A percentile compares a stretch with the other conserved stretches of the same genome.
Evolutionary conservation across 1,139 yeast species (phyloP).

Genomic region (Candida pseudoviswanathii): DNA sequence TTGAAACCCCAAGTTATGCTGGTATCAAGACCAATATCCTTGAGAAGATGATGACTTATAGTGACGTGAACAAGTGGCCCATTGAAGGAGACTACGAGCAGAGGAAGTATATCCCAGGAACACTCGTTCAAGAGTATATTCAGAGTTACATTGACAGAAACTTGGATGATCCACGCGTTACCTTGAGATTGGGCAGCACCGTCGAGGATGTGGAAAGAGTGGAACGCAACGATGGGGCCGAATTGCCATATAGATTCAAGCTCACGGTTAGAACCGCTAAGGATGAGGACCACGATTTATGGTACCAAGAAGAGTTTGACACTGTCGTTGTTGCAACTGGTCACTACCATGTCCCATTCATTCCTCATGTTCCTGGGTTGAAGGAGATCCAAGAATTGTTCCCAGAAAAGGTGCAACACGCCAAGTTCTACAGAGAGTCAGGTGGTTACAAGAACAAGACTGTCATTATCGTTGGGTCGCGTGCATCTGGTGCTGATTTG

Average conservation of each 20-base stretch:
- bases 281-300: constrained; percentile 23
- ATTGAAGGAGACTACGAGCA: constrained; percentile 26
- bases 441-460: constrained; percentile 30
- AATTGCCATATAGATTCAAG: constrained; percentile 27
- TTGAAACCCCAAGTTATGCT: constrained; percentile 42
- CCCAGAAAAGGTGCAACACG: constrained; percentile 37
- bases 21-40: constrained; percentile 43
- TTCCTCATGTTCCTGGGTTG: constrained; percentile 43
- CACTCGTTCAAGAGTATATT: constrained; percentile 33
- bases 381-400: constrained; percentile 27
- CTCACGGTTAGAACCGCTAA: constrained; percentile 32
- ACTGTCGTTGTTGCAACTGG: constrained; percentile 34
- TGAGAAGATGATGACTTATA: constrained; percentile 47
- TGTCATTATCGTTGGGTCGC: constrained; percentile 44
- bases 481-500: constrained; percentile 49
- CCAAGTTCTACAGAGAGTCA: constrained; percentile 40
- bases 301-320: constrained; percentile 30
- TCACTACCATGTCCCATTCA: constrained; percentile 37
- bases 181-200: constrained; percentile 32
- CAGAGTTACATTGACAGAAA: constrained; percentile 34
- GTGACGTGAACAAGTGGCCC: constrained; percentile 39
- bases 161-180: constrained; percentile 18
- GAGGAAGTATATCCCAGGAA: constrained; percentile 29
- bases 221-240: constrained; percentile 14
- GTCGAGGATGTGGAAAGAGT: constrained; percentile 40